Percentiles rank a stretch among this genome's conserved stretches.
These are phyloP conservation scores for Penicillium sp. DNA, from an alignment of 2,329 filamentous ascomycete species.

Conservation along the genomic window DNA sequence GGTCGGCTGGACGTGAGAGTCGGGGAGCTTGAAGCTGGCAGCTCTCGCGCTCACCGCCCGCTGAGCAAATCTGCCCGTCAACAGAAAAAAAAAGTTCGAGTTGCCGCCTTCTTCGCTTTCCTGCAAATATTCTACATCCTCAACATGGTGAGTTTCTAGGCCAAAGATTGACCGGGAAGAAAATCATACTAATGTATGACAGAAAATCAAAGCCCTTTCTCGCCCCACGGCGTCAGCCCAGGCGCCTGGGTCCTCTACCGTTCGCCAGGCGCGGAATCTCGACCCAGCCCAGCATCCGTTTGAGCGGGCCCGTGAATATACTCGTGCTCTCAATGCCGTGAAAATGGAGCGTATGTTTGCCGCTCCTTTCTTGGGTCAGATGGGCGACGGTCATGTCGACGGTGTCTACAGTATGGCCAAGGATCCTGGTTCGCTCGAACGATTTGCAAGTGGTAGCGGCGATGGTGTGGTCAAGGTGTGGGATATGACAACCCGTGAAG, in stretches of 20 bases:
- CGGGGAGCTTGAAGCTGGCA: conserved; percentile 33
- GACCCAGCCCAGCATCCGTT: conserved; percentile 88
- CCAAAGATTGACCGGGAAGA: not conserved
- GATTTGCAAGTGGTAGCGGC: conserved; percentile 80
- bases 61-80: conserved; percentile 35
- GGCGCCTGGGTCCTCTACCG: conserved; percentile 48
- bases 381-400: conserved; percentile 89
- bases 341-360: conserved; percentile 94
- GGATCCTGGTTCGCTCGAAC: conserved; percentile 72
- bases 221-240: conserved; percentile 51
- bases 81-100: conserved; percentile 38
- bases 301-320: conserved; percentile 85
- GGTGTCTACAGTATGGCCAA: conserved; percentile 82
- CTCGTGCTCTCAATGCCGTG: conserved; percentile 75
- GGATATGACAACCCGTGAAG: conserved; percentile 73
- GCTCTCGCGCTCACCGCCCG: conserved; percentile 36
- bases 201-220: conserved; percentile 61
- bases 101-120: conserved; percentile 19
- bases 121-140: conserved; percentile 15
- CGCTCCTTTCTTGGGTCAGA: conserved; percentile 78
- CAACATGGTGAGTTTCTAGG: conserved; percentile 34
- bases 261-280: conserved; percentile 57
- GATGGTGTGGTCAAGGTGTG: conserved; percentile 95
- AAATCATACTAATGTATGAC: conserved; percentile 13
- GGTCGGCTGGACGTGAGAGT: conserved; percentile 18